These are phyloP conservation scores for Eucommia ulmoides DNA, from an alignment of 257 asterid genomes.

Conservation along the genomic window DNA sequence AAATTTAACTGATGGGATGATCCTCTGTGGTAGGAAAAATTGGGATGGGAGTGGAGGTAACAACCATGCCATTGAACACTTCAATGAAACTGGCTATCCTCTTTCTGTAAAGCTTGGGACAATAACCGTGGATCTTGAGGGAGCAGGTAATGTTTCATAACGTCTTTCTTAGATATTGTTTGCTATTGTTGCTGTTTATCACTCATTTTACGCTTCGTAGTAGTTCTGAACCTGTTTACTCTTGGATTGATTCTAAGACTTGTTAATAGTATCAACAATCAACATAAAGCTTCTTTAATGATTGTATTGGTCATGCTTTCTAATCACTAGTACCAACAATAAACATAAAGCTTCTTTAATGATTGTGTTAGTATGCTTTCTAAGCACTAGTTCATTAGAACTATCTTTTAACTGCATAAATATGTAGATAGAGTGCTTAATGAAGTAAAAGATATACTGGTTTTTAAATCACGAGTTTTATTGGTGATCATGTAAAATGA, in stretches of 20 bases:
- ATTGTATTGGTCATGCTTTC: too few relatives aligned
- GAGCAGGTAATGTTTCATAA: constrained; percentile 66
- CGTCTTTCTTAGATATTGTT: background rate
- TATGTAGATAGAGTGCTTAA: too few relatives aligned
- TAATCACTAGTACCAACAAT: too few relatives aligned
- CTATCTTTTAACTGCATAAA: too few relatives aligned
- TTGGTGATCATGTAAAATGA: too few relatives aligned
- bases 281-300: too few relatives aligned
- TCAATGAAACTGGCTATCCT: constrained; percentile 49
- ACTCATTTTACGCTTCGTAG: background rate
- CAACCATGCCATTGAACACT: constrained; percentile 87
- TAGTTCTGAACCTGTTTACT: background rate
- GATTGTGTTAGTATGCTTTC: too few relatives aligned
- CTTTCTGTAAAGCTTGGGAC: constrained; percentile 99
- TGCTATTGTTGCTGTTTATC: background rate
- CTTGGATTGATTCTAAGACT: background rate
- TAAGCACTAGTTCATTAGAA: too few relatives aligned
- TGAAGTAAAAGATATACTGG: too few relatives aligned
- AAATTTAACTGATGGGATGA: constrained; percentile 85
- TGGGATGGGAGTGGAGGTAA: constrained; percentile 99
- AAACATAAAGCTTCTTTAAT: too few relatives aligned
- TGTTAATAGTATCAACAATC: too few relatives aligned
- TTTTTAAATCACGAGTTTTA: too few relatives aligned
- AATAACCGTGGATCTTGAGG: constrained; percentile 82
- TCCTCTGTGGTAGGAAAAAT: constrained; percentile 79